A percentile compares a stretch with the other conserved stretches of the same genome.
These are phyloP conservation scores for Asparagopsis taxiformis DNA, from an alignment of 31 red algal genomes.

Conservation along the genomic window DNA sequence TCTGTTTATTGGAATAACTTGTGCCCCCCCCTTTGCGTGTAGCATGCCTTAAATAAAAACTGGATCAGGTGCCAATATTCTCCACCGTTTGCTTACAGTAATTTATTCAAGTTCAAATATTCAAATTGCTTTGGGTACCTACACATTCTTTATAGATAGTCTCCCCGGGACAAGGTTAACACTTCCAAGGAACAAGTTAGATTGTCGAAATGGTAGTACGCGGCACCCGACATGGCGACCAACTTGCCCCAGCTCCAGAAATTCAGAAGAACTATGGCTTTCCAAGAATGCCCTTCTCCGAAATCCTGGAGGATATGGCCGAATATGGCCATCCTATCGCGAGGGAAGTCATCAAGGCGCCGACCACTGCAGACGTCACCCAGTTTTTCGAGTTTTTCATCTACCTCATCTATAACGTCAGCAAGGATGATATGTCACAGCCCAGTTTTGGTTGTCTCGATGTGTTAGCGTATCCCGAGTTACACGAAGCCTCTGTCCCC, in stretches of 20 bases:
- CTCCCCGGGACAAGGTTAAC: too few relatives aligned
- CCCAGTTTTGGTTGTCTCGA: background rate
- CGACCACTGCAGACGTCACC: background rate
- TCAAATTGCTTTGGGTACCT: too few relatives aligned
- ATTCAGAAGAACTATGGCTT: background rate
- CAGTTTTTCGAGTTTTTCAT: background rate
- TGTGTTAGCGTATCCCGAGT: background rate
- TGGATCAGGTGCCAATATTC: too few relatives aligned
- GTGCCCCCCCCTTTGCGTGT: too few relatives aligned
- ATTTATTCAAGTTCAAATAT: too few relatives aligned
- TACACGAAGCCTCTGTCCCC: background rate
- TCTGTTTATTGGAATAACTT: too few relatives aligned
- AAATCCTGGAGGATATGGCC: background rate
- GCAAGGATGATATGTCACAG: background rate
- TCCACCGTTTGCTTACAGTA: too few relatives aligned
- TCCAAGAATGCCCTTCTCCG: background rate
- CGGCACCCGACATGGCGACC: background rate
- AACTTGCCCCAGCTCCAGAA: background rate
- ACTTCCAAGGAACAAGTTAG: background rate
- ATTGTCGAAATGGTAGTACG: background rate
- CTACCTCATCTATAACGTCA: background rate
- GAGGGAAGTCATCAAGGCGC: background rate
- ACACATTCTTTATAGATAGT: too few relatives aligned
- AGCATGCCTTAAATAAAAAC: too few relatives aligned
- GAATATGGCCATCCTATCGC: background rate